Percentiles rank a stretch among this genome's conserved stretches.
Evolutionary conservation across 345 rosid genomes (phyloP).

Genomic region (Gossypioides kirkii): DNA sequence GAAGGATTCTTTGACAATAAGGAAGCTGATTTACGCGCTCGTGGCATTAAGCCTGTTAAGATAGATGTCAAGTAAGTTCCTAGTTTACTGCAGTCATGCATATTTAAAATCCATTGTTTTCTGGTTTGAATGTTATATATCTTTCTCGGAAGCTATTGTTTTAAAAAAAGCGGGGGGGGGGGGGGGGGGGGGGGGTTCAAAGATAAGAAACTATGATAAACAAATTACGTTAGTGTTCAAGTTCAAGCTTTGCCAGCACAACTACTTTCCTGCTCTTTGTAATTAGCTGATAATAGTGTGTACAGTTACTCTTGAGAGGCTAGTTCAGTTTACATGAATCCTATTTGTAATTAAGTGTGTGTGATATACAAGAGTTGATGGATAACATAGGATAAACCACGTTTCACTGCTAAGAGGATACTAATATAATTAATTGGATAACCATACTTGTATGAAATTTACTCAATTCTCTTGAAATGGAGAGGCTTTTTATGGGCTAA

Average conservation of each 20-base stretch:
- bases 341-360: not conserved
- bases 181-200: not conserved
- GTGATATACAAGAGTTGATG: not conserved
- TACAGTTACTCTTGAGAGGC: not conserved
- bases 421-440: not conserved
- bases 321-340: not conserved
- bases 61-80: slow-evolving; percentile 81
- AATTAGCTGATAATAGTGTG: not conserved
- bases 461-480: not conserved
- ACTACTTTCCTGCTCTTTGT: not conserved
- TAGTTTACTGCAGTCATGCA: not conserved
- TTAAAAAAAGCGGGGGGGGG: not conserved
- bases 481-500: not conserved
- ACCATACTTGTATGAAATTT: not conserved
- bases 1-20: slow-evolving; percentile 90
- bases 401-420: not conserved
- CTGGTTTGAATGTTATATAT: not conserved
- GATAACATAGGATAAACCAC: not conserved
- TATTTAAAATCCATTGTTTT: not conserved
- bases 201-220: not conserved
- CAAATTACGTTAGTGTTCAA: not conserved
- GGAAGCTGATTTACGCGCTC: slow-evolving; percentile 96
- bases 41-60: slow-evolving; percentile 84
- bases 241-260: not conserved
- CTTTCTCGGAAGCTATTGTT: not conserved